Conservation (phyloP, 75 land plant genomes). For the Adiantum capillusveneris region DNA sequence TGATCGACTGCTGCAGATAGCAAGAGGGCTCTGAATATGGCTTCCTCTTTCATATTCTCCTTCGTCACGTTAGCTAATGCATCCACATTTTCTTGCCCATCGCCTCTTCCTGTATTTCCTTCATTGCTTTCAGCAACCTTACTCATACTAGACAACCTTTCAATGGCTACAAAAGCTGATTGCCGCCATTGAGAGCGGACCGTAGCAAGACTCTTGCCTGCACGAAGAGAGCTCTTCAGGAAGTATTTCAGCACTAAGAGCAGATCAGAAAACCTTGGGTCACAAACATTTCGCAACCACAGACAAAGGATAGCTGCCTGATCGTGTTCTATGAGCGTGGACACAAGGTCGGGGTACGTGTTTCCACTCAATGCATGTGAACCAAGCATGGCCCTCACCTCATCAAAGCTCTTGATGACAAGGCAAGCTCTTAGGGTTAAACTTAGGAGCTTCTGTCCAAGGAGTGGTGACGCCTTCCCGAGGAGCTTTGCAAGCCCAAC, state of each 20-base stretch:
- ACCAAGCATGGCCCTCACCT: conserved; percentile 2
- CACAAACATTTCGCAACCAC: conserved; percentile 28
- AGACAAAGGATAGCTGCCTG: conserved; percentile 31
- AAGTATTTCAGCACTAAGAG: conserved; percentile 46
- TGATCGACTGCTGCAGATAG: conserved; percentile 57
- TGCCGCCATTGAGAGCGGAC: conserved; percentile 42
- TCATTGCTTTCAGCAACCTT: neutral
- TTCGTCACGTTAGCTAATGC: neutral
- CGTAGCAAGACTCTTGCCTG: conserved; percentile 11
- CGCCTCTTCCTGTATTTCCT: neutral
- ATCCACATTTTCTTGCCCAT: neutral
- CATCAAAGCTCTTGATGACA: conserved; percentile 3
- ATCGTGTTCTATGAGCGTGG: conserved; percentile 31
- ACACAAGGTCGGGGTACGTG: conserved; percentile 15
- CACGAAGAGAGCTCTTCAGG: conserved; percentile 16
- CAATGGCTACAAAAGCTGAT: neutral
- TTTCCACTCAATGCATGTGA: conserved; percentile 6
- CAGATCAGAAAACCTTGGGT: conserved; percentile 39
- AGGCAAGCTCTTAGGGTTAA: conserved; percentile 3
- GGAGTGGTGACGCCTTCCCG: conserved; percentile 3
- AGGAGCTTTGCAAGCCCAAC: neutral
- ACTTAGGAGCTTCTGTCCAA: conserved; percentile 13
- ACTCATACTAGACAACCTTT: neutral
- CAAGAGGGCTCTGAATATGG: conserved; percentile 12
- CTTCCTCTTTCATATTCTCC: neutral